Conservation (phyloP, 2,329 filamentous ascomycete genomes). For the Madurella fahalii region DNA sequence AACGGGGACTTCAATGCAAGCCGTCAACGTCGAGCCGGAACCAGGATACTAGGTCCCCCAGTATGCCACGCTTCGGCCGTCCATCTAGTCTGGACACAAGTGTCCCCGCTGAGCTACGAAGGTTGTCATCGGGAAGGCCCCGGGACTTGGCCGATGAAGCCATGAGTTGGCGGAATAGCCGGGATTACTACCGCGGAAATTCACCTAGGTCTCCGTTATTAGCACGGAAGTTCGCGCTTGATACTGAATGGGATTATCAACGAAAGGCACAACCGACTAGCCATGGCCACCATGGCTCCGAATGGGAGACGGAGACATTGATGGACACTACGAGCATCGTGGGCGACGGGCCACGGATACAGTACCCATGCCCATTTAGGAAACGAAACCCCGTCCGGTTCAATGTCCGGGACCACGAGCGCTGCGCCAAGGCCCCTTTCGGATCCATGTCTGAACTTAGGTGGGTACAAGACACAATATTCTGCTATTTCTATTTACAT, state of each 20-base stretch:
- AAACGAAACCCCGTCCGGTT: conserved; percentile 43
- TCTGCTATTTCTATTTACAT: not conserved
- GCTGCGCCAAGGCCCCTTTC: conserved; percentile 42
- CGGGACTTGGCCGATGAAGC: not conserved
- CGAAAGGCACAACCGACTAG: not conserved
- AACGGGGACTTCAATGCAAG: not conserved
- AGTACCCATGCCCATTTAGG: conserved; percentile 39
- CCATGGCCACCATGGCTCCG: not conserved
- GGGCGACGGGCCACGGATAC: not conserved
- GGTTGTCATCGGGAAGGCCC: not conserved
- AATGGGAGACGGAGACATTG: conserved; percentile 14
- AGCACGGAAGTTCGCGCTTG: not conserved
- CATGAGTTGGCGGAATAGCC: too few relatives aligned
- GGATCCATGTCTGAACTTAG: conserved; percentile 39
- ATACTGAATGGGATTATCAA: not conserved
- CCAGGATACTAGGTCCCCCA: not conserved
- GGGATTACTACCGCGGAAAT: not conserved
- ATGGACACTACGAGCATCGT: not conserved
- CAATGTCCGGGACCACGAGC: conserved; percentile 43
- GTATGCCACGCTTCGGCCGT: not conserved
- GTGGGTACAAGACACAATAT: conserved; percentile 20
- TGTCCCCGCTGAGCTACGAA: not conserved
- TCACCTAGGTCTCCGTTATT: not conserved
- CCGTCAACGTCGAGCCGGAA: not conserved
- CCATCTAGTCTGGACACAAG: not conserved